phyloP scores from a whole-genome alignment of 176 grass and related monocot species.

The Musa acuminata region DNA sequence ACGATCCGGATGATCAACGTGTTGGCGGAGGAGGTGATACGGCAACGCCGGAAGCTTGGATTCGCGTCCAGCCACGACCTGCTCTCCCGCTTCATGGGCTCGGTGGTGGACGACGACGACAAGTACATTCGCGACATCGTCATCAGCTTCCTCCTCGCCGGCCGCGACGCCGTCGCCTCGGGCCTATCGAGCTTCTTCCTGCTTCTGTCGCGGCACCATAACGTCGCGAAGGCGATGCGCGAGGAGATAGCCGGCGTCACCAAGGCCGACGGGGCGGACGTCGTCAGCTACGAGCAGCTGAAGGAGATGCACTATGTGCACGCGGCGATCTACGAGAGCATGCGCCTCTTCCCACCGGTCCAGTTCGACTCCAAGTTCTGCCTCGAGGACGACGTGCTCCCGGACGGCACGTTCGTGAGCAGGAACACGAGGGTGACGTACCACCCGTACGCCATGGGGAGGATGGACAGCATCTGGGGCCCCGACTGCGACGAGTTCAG shows the following conservation, averaged over 20 bases:
- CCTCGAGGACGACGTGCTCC: slow-evolving; percentile 35
- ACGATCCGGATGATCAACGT: slow-evolving; percentile 33
- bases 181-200: slow-evolving; percentile 55
- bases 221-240: slow-evolving; percentile 28
- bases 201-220: slow-evolving; percentile 42
- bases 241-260: slow-evolving; percentile 29
- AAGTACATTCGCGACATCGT: slow-evolving; percentile 78
- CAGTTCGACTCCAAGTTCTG: slow-evolving; percentile 83
- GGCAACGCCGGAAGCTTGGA: slow-evolving; percentile 39
- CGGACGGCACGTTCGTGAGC: slow-evolving; percentile 44
- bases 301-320: slow-evolving; percentile 17
- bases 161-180: slow-evolving; percentile 58
- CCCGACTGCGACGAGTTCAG: slow-evolving; percentile 31
- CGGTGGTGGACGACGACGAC: slow-evolving; percentile 20
- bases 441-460: slow-evolving; percentile 63
- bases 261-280: slow-evolving; percentile 23
- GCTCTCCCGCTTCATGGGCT: slow-evolving; percentile 61
- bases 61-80: slow-evolving; percentile 43
- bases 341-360: slow-evolving; percentile 60
- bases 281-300: not conserved
- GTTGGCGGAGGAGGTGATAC: slow-evolving; percentile 42
- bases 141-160: slow-evolving; percentile 60
- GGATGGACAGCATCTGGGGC: slow-evolving; percentile 39
- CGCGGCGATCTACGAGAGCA: slow-evolving; percentile 52
- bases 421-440: slow-evolving; percentile 41